A percentile compares a stretch with the other conserved stretches of the same genome.
Conservation (phyloP, 495 filamentous ascomycete species). For the Penicillium macrosclerotiorum region DNA sequence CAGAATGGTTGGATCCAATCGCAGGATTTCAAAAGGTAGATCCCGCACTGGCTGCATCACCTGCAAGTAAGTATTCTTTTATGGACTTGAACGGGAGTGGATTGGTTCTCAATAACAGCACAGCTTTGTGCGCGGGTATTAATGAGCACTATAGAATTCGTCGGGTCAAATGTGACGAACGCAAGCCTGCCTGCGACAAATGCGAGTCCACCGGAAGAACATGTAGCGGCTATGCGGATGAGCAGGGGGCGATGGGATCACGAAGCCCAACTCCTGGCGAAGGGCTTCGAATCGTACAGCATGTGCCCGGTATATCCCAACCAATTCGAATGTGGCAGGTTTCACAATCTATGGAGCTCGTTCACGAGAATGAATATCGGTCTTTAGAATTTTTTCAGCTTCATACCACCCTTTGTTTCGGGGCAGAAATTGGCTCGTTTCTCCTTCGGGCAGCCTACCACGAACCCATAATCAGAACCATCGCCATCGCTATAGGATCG, state of each 20-base stretch:
- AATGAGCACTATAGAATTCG: constrained; percentile 43
- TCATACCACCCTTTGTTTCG: constrained; percentile 55
- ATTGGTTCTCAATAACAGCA: too few relatives aligned
- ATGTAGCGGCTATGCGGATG: constrained; percentile 32
- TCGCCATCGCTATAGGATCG: constrained; percentile 60
- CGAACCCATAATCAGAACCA: constrained; percentile 59
- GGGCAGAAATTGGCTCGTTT: constrained; percentile 50
- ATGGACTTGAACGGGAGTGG: neutral
- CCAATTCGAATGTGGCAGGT: constrained; percentile 9
- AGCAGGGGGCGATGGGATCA: neutral
- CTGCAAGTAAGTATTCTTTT: constrained; percentile 42
- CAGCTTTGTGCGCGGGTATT: neutral
- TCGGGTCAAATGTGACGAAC: constrained; percentile 65
- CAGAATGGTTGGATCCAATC: constrained; percentile 1
- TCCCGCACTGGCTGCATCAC: constrained; percentile 50
- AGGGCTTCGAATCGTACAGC: constrained; percentile 15
- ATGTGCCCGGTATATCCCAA: constrained; percentile 12
- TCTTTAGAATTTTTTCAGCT: constrained; percentile 61
- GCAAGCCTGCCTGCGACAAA: constrained; percentile 52
- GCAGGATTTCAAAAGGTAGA: constrained; percentile 8
- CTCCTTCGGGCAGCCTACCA: constrained; percentile 57
- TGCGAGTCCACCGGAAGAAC: constrained; percentile 48
- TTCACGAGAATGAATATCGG: constrained; percentile 38
- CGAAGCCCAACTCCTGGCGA: neutral
- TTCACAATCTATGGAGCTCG: constrained; percentile 7